Conservation (phyloP, 208 protist species). For the Acanthamoeba rhysodes region DNA sequence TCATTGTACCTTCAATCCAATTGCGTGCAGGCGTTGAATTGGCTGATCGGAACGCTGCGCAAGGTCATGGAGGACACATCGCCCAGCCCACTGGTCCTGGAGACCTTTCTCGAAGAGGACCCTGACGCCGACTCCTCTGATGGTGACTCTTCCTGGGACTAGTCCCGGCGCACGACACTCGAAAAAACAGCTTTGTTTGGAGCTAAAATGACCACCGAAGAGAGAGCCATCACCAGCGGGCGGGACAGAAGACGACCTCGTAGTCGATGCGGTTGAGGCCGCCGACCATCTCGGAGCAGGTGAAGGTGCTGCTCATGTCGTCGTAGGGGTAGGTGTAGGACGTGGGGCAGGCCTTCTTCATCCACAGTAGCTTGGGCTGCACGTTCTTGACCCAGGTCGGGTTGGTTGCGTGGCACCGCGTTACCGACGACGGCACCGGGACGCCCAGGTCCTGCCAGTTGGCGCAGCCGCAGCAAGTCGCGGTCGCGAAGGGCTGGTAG, state of each 20-base stretch:
- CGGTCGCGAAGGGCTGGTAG: neutral
- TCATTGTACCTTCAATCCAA: neutral
- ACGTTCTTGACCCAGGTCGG: constrained; percentile 15
- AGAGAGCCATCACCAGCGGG: neutral
- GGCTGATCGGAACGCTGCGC: neutral
- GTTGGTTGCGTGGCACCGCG: neutral
- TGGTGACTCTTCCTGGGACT: neutral
- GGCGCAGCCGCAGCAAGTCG: constrained; percentile 10
- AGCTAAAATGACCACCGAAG: neutral
- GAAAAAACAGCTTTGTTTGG: too few species aligned
- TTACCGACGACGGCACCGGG: neutral
- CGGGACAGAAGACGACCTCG: neutral
- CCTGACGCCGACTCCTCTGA: neutral
- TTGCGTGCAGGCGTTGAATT: neutral
- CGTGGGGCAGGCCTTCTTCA: constrained; percentile 17
- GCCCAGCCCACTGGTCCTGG: constrained; percentile 4
- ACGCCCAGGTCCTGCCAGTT: constrained; percentile 24
- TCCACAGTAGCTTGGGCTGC: neutral
- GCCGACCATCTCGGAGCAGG: neutral
- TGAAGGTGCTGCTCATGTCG: constrained; percentile 37
- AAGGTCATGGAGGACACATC: neutral
- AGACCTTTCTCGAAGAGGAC: constrained; percentile 8
- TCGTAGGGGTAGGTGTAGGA: constrained; percentile 21
- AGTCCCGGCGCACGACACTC: too few species aligned
- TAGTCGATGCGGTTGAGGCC: neutral